These are phyloP conservation scores for Oxytropis ochrocephala DNA, from an alignment of 306 rosid species.

Conservation along the genomic window DNA sequence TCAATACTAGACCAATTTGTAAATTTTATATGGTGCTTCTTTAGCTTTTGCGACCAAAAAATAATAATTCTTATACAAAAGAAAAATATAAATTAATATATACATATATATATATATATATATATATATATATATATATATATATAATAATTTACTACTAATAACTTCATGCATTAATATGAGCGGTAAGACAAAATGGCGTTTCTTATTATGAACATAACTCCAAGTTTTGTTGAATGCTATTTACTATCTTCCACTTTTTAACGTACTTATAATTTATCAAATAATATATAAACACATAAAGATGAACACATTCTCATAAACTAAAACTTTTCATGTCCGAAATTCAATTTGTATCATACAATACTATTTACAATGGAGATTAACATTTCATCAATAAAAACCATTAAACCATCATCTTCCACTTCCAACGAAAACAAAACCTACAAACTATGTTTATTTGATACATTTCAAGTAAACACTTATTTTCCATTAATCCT, in stretches of 20 bases:
- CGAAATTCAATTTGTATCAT: neutral
- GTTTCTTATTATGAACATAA: neutral
- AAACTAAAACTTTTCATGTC: neutral
- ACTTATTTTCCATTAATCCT: constrained; percentile 32
- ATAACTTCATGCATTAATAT: neutral
- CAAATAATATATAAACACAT: neutral
- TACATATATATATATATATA: too few species aligned
- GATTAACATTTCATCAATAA: constrained; percentile 26
- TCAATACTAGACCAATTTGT: too few species aligned
- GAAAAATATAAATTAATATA: too few species aligned
- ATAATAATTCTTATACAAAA: too few species aligned
- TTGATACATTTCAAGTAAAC: constrained; percentile 30
- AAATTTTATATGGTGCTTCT: too few species aligned
- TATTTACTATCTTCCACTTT: neutral
- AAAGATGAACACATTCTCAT: neutral
- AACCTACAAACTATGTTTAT: constrained; percentile 23
- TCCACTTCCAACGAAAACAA: constrained; percentile 11
- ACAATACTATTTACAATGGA: constrained; percentile 14
- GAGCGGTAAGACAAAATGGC: neutral
- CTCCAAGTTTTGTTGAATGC: neutral
- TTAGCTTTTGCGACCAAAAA: too few species aligned
- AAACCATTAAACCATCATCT: constrained; percentile 38
- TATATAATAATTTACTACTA: too few species aligned
- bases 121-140: too few species aligned
- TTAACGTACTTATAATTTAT: neutral